Conservation (phyloP, 1,139 yeast genomes). For the Candida glucosophila region DNA sequence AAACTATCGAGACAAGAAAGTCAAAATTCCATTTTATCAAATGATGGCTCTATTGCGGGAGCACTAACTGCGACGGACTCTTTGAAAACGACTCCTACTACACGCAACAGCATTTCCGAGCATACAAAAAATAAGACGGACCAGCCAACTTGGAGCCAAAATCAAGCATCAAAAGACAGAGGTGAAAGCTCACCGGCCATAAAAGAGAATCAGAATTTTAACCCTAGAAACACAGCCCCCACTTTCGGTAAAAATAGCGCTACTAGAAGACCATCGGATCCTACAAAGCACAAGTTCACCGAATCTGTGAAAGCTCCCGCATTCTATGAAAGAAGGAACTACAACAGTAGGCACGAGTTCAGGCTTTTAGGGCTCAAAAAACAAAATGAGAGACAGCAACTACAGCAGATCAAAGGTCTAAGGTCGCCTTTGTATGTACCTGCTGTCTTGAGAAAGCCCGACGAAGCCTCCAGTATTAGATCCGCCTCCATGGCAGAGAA, state of each 20-base stretch:
- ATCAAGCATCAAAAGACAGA: too few species aligned
- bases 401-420: constrained; percentile 59
- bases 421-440: constrained; percentile 84
- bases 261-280: neutral
- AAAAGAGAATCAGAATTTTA: neutral
- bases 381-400: constrained; percentile 9
- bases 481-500: too few species aligned
- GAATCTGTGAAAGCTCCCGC: neutral
- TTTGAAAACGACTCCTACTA: neutral
- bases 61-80: neutral
- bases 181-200: neutral
- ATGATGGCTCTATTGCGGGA: neutral
- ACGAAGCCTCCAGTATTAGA: neutral
- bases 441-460: constrained; percentile 67
- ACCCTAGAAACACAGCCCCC: neutral
- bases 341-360: neutral
- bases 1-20: too few species aligned
- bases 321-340: neutral
- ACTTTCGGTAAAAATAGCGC: neutral
- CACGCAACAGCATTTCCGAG: neutral
- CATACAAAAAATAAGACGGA: neutral
- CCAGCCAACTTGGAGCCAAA: neutral
- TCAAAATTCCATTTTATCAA: neutral
- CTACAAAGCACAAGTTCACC: neutral
- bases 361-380: too few species aligned